Conservation (phyloP, 169 alveolate species). For the Plasmodium knowlesi region DNA sequence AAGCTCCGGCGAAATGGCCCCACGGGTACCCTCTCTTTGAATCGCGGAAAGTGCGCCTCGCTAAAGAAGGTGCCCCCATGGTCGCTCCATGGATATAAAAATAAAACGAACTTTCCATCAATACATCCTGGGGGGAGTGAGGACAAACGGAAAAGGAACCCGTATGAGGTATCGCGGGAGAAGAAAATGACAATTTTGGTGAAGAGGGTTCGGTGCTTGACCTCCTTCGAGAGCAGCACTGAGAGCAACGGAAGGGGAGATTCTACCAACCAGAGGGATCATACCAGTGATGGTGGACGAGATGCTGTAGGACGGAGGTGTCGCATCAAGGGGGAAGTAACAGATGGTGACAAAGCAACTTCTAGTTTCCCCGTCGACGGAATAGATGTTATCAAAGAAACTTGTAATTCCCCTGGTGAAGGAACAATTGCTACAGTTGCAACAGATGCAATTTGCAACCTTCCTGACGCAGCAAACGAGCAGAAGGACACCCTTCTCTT, state of each 20-base stretch:
- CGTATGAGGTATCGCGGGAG: conserved; percentile 37
- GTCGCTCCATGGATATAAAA: not conserved
- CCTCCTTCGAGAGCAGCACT: conserved; percentile 13
- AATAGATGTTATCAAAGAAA: too few relatives aligned
- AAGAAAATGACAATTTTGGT: conserved; percentile 23
- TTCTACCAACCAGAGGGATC: not conserved
- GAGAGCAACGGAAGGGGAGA: conserved; percentile 1
- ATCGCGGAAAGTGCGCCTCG: not conserved
- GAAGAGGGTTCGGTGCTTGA: conserved; percentile 41
- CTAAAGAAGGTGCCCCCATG: not conserved
- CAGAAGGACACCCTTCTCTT: conserved; percentile 4
- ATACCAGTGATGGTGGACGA: not conserved
- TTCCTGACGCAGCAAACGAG: not conserved
- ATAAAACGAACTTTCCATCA: not conserved
- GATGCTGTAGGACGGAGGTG: not conserved
- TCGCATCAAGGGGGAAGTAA: not conserved
- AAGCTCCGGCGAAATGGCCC: not conserved
- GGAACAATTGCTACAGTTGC: too few relatives aligned
- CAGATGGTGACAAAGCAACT: not conserved
- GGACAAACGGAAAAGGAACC: conserved; percentile 40
- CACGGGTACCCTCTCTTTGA: not conserved
- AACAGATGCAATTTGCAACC: not conserved
- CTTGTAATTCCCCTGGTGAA: too few relatives aligned
- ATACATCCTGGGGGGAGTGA: not conserved
- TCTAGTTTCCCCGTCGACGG: too few relatives aligned